phyloP scores from a whole-genome alignment of 176 grass and related monocot species.

The Musa troglodytarum region DNA sequence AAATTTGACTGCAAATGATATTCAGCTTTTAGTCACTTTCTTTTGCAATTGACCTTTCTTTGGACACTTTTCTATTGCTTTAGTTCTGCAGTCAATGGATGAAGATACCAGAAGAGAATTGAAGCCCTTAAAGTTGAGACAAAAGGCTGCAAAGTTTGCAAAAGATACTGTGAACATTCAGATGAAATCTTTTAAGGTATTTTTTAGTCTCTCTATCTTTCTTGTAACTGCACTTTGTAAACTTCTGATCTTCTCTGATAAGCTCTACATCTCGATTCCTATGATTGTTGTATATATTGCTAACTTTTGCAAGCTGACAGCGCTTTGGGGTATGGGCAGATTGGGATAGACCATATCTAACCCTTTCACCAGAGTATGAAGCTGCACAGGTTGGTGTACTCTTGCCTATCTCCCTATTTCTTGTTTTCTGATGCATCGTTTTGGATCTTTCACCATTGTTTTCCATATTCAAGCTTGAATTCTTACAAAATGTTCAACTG shows the following conservation, averaged over 20 bases:
- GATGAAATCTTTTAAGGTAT: conserved; percentile 97
- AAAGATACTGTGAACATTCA: conserved; percentile 81
- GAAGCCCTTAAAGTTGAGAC: conserved; percentile 78
- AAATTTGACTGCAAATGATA: background rate
- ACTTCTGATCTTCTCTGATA: conserved; percentile 7
- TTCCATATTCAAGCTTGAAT: too few species aligned
- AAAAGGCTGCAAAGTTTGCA: conserved; percentile 99
- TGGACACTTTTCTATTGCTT: conserved; percentile 26
- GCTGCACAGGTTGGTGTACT: conserved; percentile 68
- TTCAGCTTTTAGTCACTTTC: background rate
- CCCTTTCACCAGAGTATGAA: conserved; percentile 90
- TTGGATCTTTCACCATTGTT: background rate
- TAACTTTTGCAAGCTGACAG: conserved; percentile 36
- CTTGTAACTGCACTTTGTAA: conserved; percentile 9
- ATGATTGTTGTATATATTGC: conserved; percentile 5
- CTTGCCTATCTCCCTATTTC: conserved; percentile 16
- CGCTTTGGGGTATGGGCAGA: conserved; percentile 86
- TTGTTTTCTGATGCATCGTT: conserved; percentile 14
- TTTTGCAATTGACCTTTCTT: conserved; percentile 8
- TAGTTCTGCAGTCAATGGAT: conserved; percentile 93
- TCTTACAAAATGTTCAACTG: too few species aligned
- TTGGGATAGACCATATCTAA: conserved; percentile 88
- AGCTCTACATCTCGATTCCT: background rate
- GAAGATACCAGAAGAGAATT: conserved; percentile 64
- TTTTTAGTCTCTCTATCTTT: conserved; percentile 3